Conservation (phyloP, 352 stramenopile genomes). For the Phytophthora sansomeana region DNA sequence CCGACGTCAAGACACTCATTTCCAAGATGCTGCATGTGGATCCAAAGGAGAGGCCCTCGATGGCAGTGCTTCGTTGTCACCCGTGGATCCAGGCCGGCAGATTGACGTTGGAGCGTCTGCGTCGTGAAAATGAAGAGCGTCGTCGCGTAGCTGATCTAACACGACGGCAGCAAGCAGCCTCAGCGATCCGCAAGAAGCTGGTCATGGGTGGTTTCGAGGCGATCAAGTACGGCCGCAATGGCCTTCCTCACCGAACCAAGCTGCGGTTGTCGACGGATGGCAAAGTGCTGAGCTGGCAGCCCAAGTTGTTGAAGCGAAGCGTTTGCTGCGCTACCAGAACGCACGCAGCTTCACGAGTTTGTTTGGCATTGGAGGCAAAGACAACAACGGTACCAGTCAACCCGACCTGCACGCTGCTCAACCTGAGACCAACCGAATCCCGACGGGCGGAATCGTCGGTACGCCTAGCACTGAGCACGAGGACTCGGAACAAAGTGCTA, state of each 20-base stretch:
- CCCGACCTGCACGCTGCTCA: constrained; percentile 43
- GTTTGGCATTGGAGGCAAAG: constrained; percentile 57
- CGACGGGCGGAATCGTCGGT: constrained; percentile 34
- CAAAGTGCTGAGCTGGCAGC: constrained; percentile 77
- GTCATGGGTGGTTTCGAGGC: constrained; percentile 74
- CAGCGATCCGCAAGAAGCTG: constrained; percentile 75
- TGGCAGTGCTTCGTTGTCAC: constrained; percentile 61
- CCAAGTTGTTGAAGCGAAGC: constrained; percentile 80
- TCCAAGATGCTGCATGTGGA: constrained; percentile 80
- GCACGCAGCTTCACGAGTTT: constrained; percentile 71
- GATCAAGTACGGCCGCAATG: constrained; percentile 86
- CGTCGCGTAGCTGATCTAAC: constrained; percentile 58
- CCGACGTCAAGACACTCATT: constrained; percentile 79
- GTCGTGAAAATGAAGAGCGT: constrained; percentile 54
- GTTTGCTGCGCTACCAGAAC: constrained; percentile 76
- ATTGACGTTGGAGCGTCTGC: constrained; percentile 52
- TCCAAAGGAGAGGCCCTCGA: constrained; percentile 67
- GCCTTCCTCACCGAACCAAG: constrained; percentile 78
- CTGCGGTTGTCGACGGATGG: constrained; percentile 75
- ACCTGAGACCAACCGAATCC: constrained; percentile 42
- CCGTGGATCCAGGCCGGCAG: constrained; percentile 72
- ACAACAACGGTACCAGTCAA: constrained; percentile 47
- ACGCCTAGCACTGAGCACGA: constrained; percentile 23
- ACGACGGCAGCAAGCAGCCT: constrained; percentile 68
- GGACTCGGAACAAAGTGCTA: constrained; percentile 34